Evolutionary conservation across 495 filamentous ascomycete genomes (phyloP).

Genomic region (Penicillium cinerascens): DNA sequence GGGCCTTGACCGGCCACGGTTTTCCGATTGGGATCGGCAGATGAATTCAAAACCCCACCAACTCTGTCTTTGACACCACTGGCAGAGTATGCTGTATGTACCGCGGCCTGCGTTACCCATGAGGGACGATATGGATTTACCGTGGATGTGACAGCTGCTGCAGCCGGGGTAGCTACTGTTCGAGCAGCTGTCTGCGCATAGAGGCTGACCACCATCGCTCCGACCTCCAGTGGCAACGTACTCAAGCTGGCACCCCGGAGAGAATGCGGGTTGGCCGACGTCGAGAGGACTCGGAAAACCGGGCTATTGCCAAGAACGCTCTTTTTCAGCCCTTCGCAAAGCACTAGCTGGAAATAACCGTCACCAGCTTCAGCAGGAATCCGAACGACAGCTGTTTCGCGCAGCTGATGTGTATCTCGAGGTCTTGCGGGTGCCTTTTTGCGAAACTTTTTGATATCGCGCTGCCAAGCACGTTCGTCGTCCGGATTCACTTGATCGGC

Average conservation of each 20-base stretch:
- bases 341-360: conserved; percentile 63
- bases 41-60: conserved; percentile 15
- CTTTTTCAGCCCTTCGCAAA: conserved; percentile 49
- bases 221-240: conserved; percentile 61
- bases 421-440: conserved; percentile 45
- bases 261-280: conserved; percentile 54
- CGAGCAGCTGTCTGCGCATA: conserved; percentile 49
- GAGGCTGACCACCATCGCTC: conserved; percentile 53
- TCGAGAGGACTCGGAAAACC: conserved; percentile 61
- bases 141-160: conserved; percentile 34
- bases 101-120: conserved; percentile 39
- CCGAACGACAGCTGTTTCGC: conserved; percentile 59
- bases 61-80: conserved; percentile 38
- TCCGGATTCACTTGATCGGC: conserved; percentile 41
- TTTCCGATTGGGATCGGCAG: conserved; percentile 16
- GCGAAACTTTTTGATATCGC: conserved; percentile 58
- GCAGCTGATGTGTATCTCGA: conserved; percentile 45
- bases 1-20: conserved; percentile 5
- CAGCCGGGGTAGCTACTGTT: conserved; percentile 47
- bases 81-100: conserved; percentile 35
- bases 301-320: conserved; percentile 62
- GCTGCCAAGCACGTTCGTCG: conserved; percentile 63
- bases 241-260: conserved; percentile 61
- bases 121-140: conserved; percentile 37
- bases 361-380: conserved; percentile 61